A percentile compares a stretch with the other conserved stretches of the same genome.
Conservation (phyloP, 495 filamentous ascomycete genomes). For the Neurospora africana region DNA sequence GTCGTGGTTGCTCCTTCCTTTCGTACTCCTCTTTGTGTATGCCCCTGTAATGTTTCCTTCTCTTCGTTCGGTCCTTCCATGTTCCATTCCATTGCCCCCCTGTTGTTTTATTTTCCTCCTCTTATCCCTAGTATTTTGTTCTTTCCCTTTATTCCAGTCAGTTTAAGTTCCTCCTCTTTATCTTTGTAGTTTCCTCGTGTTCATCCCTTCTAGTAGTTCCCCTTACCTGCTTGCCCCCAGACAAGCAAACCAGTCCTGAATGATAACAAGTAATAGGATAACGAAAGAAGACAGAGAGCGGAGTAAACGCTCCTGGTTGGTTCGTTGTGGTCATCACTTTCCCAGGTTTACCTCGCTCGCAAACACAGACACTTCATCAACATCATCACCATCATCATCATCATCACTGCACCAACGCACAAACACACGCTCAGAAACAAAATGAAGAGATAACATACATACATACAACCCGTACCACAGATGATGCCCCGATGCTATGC, state of each 20-base stretch:
- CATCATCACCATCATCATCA: neutral
- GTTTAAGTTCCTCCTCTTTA: neutral
- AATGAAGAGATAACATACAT: neutral
- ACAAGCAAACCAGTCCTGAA: neutral
- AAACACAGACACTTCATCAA: neutral
- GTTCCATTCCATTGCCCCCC: neutral
- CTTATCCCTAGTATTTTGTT: neutral
- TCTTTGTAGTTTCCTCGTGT: neutral
- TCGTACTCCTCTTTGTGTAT: neutral
- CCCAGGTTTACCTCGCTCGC: neutral
- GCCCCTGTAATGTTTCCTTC: neutral
- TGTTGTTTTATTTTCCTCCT: neutral
- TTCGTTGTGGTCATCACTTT: neutral
- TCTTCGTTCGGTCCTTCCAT: neutral
- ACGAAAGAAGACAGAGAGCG: neutral
- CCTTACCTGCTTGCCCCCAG: neutral
- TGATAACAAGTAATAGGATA: neutral
- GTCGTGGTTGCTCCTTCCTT: neutral
- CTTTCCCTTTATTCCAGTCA: neutral
- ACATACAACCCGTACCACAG: neutral
- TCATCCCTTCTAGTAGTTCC: neutral
- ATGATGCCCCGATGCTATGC: neutral
- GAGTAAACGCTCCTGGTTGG: neutral
- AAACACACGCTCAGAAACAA: neutral
- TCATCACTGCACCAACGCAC: neutral